phyloP scores from a whole-genome alignment of 73 alveolate species.

The Paraurostyla sp. region DNA sequence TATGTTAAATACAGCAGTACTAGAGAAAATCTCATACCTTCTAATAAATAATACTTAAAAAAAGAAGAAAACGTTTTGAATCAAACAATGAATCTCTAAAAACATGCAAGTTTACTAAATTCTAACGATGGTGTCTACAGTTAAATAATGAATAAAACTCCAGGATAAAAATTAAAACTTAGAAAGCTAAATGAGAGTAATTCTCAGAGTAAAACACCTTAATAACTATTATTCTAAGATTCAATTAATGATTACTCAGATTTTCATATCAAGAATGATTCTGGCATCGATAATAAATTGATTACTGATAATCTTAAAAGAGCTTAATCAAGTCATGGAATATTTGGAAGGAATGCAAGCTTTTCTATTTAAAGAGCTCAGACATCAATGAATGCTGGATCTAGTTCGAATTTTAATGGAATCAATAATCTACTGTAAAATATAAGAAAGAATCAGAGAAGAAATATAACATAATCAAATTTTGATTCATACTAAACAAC shows the following conservation, averaged over 20 bases:
- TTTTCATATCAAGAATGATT: neutral
- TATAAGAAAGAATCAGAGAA: slow-evolving; percentile 8
- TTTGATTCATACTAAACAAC: too few relatives aligned
- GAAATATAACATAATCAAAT: too few relatives aligned
- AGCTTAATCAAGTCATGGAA: slow-evolving; percentile 37
- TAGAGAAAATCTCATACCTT: neutral
- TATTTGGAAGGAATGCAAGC: slow-evolving; percentile 36
- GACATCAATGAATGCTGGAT: neutral
- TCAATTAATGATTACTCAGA: neutral
- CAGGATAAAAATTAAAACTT: neutral
- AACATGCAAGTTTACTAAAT: neutral
- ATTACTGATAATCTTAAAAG: slow-evolving; percentile 1
- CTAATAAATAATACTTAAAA: neutral
- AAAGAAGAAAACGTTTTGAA: neutral
- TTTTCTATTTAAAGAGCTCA: neutral
- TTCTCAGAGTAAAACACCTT: too few relatives aligned
- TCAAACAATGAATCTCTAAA: neutral
- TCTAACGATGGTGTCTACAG: neutral
- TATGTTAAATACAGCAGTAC: neutral
- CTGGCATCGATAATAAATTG: neutral
- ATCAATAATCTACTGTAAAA: slow-evolving; percentile 27
- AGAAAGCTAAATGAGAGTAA: too few relatives aligned
- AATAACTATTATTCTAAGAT: neutral
- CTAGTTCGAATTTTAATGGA: neutral
- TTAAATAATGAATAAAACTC: slow-evolving; percentile 5